phyloP scores from a whole-genome alignment of 768 basidiomycete genomes.

The Pisolithus sp. region DNA sequence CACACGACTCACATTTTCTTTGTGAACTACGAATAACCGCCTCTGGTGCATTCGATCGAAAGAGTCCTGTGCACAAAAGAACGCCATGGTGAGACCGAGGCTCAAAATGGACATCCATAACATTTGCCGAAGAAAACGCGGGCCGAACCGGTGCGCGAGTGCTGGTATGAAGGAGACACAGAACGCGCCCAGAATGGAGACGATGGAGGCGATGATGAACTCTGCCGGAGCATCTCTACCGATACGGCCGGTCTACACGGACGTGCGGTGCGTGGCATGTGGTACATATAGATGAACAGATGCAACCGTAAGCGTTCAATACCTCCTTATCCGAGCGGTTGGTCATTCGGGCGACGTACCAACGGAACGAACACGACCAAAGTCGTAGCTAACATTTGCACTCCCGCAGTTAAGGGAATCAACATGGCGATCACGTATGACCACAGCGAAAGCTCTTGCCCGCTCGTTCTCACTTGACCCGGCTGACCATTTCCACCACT shows the following conservation, averaged over 20 bases:
- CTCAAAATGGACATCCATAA: constrained; percentile 42
- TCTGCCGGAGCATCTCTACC: constrained; percentile 83
- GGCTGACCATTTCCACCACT: too few relatives aligned
- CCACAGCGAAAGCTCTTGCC: constrained; percentile 43
- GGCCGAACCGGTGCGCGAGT: constrained; percentile 68
- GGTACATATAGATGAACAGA: too few relatives aligned
- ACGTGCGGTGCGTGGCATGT: too few relatives aligned
- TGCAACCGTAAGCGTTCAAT: neutral
- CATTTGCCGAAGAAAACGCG: constrained; percentile 28
- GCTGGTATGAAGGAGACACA: constrained; percentile 57
- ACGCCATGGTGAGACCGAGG: constrained; percentile 46
- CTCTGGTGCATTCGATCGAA: constrained; percentile 88
- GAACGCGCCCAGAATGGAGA: constrained; percentile 51
- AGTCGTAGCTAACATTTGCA: constrained; percentile 52
- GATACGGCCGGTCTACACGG: constrained; percentile 69
- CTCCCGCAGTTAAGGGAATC: constrained; percentile 50
- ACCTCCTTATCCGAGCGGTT: neutral
- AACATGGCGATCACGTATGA: constrained; percentile 59
- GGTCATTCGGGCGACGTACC: constrained; percentile 32
- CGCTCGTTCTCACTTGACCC: constrained; percentile 4
- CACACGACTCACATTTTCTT: constrained; percentile 68
- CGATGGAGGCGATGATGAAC: constrained; percentile 77
- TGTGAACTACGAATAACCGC: constrained; percentile 74
- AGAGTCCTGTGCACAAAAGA: constrained; percentile 53
- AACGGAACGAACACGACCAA: constrained; percentile 89